Base-by-base conservation (phyloP, 768 basidiomycete genomes). In the Stropharia rugosoannulata region DNA sequence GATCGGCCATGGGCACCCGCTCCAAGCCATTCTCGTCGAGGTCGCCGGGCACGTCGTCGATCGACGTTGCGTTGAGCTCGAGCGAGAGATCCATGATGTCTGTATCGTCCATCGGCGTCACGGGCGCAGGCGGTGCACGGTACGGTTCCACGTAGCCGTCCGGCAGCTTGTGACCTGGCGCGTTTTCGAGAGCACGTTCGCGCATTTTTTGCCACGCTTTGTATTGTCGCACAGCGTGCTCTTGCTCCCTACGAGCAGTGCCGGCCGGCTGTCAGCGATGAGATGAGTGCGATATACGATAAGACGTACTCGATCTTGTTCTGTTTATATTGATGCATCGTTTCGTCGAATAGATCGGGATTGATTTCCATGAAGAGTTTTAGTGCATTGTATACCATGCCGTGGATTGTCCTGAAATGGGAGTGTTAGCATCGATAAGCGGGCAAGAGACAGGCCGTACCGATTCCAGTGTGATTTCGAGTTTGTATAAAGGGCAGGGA, bases 341-440 rank as follows among this genome's bases (percentile, higher is more conserved):
- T 85, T 61, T 91, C 91, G 64, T 98, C 95, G 62, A 99, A 99
- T 19, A 98, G 75, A 67, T 96, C 93, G 0, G 95, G 91, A 67
- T 98, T 98, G 69, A 98, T 93, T 72, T 99, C 97, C 95, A 98
- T 98, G 76, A 98, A 96, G 55, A 98, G 70, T 71, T 96, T 98
- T 69, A 99, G 77, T 2, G 97, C 97, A 68, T 98, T 98, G 75
- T 97, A 98, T 27, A 98, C 95, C 93, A 98, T 95, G 59, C 93
- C 93, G 63, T 99, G 97, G 64, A 98, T 99, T 45, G 97, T 98
- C 60, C 95, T 98, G 29, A 63, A 0, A 35, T 58, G 43, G 55
- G 44, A 36, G 54, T 47, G 46, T 51, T 18, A 59, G 45, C 47
- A 15, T 36, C 36, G 16, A 47, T 41, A 25, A 16, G 51, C 32